Base-by-base conservation (phyloP, 371 early-diverging fungal species). In the Basidiobolus meristosporus region DNA sequence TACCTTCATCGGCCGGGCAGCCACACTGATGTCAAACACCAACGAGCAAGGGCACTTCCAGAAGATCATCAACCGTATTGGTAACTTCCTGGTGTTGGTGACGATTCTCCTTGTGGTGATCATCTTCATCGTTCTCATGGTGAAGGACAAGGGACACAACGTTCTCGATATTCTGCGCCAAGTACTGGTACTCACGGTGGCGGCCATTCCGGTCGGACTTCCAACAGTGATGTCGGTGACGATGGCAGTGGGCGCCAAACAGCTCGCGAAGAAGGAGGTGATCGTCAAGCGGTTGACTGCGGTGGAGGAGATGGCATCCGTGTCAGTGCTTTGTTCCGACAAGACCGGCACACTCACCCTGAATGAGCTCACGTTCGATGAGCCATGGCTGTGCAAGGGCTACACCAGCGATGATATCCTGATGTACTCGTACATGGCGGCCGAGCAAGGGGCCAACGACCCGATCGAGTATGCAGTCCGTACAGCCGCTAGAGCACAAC, bases 311-410 rank as follows among this genome's bases (percentile, higher is more conserved):
- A n/a, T n/a, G n/a, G n/a, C n/a, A n/a, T n/a, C n/a, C n/a, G n/a
- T n/a, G n/a, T n/a, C n/a, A n/a, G n/a, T n/a, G n/a, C n/a, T 96
- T 19, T 92, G 92, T 57, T 87, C 89, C 6, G 97, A 97, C 59
- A 97, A 82, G 58, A 97, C 98, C 3, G 98, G 98, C 39, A 97
- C 98, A n/a, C 65, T 96, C 37, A 96, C 96, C 10, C 59, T 81
- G 15, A 88, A 87, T 66, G 74, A 87, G 68, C 71, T 92, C 39
- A 76, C 84, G 9, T 88, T 90, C 54, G 83, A 82, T 40, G 77
- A 81, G 43, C 91, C 91, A 14, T 89, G 70, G 62, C 68, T 90
- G 15, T 48, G 73, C n/a, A n/a, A n/a, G n/a, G n/a, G n/a, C n/a
- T n/a, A n/a, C n/a, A n/a, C n/a, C n/a, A n/a, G n/a, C n/a, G 50